Percentiles rank a stretch among this genome's conserved stretches.
phyloP scores from a whole-genome alignment of 306 rosid species.

The Cucurbita maxima region DNA sequence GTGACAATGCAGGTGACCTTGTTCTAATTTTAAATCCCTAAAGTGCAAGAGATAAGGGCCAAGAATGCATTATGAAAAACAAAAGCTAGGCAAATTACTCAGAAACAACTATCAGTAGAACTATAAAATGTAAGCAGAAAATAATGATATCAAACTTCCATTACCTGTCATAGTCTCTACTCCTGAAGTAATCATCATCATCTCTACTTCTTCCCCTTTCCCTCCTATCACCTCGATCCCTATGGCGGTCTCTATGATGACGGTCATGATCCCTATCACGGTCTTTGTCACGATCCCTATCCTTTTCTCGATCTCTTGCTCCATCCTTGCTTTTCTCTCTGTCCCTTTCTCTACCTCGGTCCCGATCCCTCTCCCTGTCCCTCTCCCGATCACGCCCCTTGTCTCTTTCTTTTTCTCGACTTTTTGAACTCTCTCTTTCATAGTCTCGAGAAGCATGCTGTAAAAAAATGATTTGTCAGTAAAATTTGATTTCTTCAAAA shows the following conservation, averaged over 20 bases:
- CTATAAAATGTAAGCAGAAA: neutral
- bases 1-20: neutral
- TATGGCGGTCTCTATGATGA: slow-evolving; percentile 32
- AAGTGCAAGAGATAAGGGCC: neutral
- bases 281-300: slow-evolving; percentile 38
- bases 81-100: neutral
- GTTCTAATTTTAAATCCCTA: neutral
- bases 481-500: neutral
- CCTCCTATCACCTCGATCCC: slow-evolving; percentile 63
- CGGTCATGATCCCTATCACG: slow-evolving; percentile 40
- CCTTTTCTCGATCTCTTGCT: slow-evolving; percentile 30
- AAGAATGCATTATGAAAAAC: neutral
- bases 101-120: neutral
- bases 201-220: slow-evolving; percentile 70
- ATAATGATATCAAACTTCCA: neutral
- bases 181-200: slow-evolving; percentile 48
- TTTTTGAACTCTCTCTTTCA: slow-evolving; percentile 77
- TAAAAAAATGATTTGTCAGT: neutral
- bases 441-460: slow-evolving; percentile 73
- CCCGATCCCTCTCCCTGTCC: slow-evolving; percentile 35
- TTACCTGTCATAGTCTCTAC: slow-evolving; percentile 70
- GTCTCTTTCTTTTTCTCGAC: slow-evolving; percentile 76
- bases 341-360: slow-evolving; percentile 9
- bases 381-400: slow-evolving; percentile 49
- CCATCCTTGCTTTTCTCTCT: slow-evolving; percentile 20